These are phyloP conservation scores for Bimuria novae-zelandiae DNA, from an alignment of 2,329 filamentous ascomycete species.

Conservation along the genomic window DNA sequence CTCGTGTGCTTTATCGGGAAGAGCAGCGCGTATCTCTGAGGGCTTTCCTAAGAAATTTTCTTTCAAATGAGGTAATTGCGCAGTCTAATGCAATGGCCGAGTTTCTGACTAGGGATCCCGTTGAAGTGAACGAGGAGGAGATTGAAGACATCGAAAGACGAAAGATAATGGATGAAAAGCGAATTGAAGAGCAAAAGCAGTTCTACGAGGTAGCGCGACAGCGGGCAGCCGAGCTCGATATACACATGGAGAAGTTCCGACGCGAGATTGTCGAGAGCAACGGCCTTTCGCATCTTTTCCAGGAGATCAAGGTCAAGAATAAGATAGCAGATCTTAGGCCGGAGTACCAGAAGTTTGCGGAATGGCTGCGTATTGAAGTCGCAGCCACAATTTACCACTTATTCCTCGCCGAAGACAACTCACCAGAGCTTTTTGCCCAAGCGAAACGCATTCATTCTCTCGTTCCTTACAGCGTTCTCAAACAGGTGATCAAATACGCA, in stretches of 20 bases:
- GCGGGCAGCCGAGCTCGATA: conserved; percentile 88
- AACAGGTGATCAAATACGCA: conserved; percentile 95
- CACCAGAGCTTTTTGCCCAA: conserved; percentile 92
- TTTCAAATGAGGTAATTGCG: conserved; percentile 84
- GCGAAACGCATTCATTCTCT: conserved; percentile 92
- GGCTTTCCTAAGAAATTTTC: conserved; percentile 83
- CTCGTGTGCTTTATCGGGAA: conserved; percentile 77
- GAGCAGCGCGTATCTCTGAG: conserved; percentile 88
- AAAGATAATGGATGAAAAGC: conserved; percentile 82
- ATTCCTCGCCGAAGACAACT: conserved; percentile 97
- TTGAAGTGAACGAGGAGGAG: conserved; percentile 80
- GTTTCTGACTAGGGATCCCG: conserved; percentile 75
- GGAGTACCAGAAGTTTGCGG: conserved; percentile 96
- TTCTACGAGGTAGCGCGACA: conserved; percentile 96
- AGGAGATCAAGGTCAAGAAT: conserved; percentile 88
- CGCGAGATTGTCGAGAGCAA: conserved; percentile 74
- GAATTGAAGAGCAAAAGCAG: conserved; percentile 86
- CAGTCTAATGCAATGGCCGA: conserved; percentile 81
- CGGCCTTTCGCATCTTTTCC: conserved; percentile 88
- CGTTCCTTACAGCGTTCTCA: conserved; percentile 89
- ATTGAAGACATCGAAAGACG: conserved; percentile 77
- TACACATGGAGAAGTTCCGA: conserved; percentile 90
- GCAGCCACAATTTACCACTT: conserved; percentile 96
- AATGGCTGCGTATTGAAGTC: conserved; percentile 96
- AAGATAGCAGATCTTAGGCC: conserved; percentile 86